Percentiles rank a stretch among this genome's conserved stretches.
Conservation (phyloP, 169 alveolate genomes). For the Besnoitia besnoiti region DNA sequence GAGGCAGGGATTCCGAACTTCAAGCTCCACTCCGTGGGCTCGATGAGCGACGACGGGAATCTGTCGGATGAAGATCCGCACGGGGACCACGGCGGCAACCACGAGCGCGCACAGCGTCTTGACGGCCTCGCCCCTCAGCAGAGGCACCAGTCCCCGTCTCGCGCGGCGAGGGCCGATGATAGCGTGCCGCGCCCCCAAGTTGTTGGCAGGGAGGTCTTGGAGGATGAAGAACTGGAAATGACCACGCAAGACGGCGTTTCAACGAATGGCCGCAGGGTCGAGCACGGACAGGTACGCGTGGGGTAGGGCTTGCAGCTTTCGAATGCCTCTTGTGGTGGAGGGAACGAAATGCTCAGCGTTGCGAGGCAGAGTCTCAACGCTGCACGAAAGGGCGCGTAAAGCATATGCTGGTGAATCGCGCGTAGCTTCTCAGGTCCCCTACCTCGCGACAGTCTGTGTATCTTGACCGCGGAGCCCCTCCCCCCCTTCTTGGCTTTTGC, state of each 20-base stretch:
- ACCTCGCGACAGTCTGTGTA: no score
- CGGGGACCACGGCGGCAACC: background rate
- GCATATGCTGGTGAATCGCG: no score
- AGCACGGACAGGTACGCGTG: background rate
- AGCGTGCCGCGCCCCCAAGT: background rate
- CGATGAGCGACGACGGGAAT: slow-evolving; percentile 7
- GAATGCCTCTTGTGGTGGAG: no score
- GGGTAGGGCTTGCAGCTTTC: no score
- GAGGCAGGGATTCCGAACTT: slow-evolving; percentile 28
- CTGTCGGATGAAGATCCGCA: background rate
- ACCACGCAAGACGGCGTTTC: background rate
- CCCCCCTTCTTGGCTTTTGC: no score
- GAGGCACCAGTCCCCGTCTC: background rate
- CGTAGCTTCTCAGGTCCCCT: no score
- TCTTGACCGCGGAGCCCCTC: no score
- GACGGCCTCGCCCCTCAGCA: background rate
- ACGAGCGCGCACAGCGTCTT: background rate
- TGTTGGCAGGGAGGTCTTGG: background rate
- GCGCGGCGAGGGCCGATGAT: background rate
- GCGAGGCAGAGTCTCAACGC: no score
- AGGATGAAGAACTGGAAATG: background rate
- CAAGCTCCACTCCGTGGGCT: background rate
- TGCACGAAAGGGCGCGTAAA: no score
- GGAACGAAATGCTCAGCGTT: no score
- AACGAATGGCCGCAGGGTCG: background rate